Evolutionary conservation across 2,329 filamentous ascomycete genomes (phyloP).

Genomic region (Fusarium chuoi): DNA sequence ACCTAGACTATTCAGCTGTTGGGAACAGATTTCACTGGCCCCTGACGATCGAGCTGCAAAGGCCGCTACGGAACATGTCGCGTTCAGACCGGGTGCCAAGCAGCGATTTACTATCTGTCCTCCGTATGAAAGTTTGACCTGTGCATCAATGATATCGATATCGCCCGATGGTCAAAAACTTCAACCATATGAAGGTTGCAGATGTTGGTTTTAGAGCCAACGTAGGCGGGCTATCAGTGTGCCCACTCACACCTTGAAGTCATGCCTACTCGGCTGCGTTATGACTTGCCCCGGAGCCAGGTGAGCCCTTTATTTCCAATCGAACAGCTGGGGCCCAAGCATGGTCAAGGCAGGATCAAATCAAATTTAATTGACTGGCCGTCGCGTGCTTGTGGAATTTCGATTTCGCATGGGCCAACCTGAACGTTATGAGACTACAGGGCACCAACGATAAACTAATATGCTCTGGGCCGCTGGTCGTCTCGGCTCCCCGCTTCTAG

Average conservation of each 20-base stretch:
- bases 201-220: constrained; percentile 20
- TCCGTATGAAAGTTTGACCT: constrained; percentile 6
- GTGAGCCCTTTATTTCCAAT: constrained; percentile 22
- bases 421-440: constrained; percentile 28
- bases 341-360: constrained; percentile 10
- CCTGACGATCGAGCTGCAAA: constrained; percentile 30
- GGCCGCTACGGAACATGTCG: constrained; percentile 31
- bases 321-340: neutral
- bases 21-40: constrained; percentile 8
- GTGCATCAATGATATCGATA: constrained; percentile 15
- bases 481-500: constrained; percentile 37
- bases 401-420: constrained; percentile 28
- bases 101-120: constrained; percentile 6
- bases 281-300: constrained; percentile 16
- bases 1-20: constrained; percentile 32
- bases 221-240: constrained; percentile 6
- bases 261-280: constrained; percentile 25
- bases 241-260: constrained; percentile 33
- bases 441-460: constrained; percentile 39
- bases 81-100: constrained; percentile 18
- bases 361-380: constrained; percentile 19
- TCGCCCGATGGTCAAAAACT: constrained; percentile 28
- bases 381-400: constrained; percentile 25
- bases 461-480: constrained; percentile 26
- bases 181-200: constrained; percentile 24